These are phyloP conservation scores for Kodamaea fungicola DNA, from an alignment of 1,139 yeast genomes.

Conservation along the genomic window DNA sequence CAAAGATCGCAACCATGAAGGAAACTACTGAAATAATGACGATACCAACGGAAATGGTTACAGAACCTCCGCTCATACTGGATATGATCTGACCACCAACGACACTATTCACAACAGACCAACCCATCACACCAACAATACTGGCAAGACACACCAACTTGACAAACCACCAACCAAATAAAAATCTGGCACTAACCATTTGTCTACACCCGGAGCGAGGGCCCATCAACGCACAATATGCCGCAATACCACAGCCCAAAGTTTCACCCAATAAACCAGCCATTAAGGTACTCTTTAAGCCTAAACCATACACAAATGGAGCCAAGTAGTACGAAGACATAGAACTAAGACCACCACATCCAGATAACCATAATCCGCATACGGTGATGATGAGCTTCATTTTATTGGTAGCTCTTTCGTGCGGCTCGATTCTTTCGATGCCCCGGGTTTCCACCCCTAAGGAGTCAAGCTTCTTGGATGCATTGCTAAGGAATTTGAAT, in stretches of 20 bases:
- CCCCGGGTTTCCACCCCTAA: constrained; percentile 76
- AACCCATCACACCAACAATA: constrained; percentile 75
- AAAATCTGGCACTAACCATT: constrained; percentile 75
- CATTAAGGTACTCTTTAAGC: constrained; percentile 58
- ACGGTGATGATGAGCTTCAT: constrained; percentile 54
- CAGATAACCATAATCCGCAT: constrained; percentile 77
- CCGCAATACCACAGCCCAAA: constrained; percentile 72
- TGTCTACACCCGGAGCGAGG: constrained; percentile 85
- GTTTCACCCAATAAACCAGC: constrained; percentile 61
- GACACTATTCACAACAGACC: constrained; percentile 82
- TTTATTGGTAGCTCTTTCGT: constrained; percentile 57
- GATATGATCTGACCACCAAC: constrained; percentile 81
- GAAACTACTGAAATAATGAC: constrained; percentile 64
- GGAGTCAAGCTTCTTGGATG: constrained; percentile 31
- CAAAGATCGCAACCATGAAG: constrained; percentile 67
- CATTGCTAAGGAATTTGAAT: constrained; percentile 2
- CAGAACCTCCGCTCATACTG: constrained; percentile 56
- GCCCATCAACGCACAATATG: constrained; percentile 80
- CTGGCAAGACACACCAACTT: constrained; percentile 67
- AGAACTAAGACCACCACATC: constrained; percentile 80
- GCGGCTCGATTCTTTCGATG: constrained; percentile 70
- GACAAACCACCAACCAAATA: constrained; percentile 83
- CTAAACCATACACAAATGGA: constrained; percentile 64
- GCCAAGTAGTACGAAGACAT: constrained; percentile 80
- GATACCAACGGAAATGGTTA: constrained; percentile 73